Conservation (phyloP, 768 basidiomycete species). For the Termitomyces sp. region DNA sequence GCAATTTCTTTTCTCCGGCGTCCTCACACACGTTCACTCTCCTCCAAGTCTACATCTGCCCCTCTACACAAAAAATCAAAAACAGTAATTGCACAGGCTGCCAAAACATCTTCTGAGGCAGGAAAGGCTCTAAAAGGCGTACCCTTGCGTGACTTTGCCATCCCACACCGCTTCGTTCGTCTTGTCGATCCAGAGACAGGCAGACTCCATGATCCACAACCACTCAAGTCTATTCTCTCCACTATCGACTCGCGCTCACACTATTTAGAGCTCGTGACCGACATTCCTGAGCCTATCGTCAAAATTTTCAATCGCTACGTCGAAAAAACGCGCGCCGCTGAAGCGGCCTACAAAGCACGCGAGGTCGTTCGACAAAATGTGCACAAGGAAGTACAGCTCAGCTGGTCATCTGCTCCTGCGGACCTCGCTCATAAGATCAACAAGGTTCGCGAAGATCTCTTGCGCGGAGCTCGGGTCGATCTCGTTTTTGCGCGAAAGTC, state of each 20-base stretch:
- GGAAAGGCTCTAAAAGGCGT: conserved; percentile 1
- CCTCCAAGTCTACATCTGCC: not conserved
- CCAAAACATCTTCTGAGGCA: not conserved
- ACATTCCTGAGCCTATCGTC: conserved; percentile 51
- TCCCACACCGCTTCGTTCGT: conserved; percentile 36
- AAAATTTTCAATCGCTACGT: conserved; percentile 46
- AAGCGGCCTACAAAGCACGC: conserved; percentile 31
- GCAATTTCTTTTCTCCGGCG: conserved; percentile 15
- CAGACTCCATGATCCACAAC: conserved; percentile 27
- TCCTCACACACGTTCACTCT: not conserved
- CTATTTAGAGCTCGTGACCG: conserved; percentile 52
- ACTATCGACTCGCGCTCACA: conserved; percentile 34
- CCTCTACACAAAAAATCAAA: not conserved
- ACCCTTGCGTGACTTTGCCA: conserved; percentile 31
- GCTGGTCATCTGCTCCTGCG: conserved; percentile 55
- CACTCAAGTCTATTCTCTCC: conserved; percentile 40
- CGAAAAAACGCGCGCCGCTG: conserved; percentile 31
- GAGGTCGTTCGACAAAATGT: conserved; percentile 24
- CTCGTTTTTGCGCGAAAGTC: conserved; percentile 50
- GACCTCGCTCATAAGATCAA: conserved; percentile 66
- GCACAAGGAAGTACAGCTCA: conserved; percentile 67
- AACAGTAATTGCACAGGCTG: not conserved
- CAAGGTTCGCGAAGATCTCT: conserved; percentile 52
- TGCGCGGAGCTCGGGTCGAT: conserved; percentile 53
- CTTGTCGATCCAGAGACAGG: conserved; percentile 43